Evolutionary conservation across 768 basidiomycete genomes (phyloP).

Genomic region (Leccinum broughii): DNA sequence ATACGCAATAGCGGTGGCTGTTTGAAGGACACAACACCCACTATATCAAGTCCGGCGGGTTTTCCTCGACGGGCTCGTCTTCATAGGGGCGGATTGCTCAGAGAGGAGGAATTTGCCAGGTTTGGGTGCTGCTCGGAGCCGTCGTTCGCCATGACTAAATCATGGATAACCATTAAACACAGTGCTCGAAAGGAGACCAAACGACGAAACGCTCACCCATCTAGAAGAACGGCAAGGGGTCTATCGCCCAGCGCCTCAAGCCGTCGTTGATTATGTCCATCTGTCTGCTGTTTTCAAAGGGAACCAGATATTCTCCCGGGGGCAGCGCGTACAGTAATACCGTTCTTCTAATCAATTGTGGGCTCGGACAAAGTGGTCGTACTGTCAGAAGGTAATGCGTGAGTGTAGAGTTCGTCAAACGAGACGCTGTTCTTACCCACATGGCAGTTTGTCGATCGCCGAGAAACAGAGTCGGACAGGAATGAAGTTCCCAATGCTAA

Average conservation of each 20-base stretch:
- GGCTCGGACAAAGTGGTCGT: too few relatives aligned
- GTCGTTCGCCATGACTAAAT: constrained; percentile 5
- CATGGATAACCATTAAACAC: not conserved
- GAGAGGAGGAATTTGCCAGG: constrained; percentile 12
- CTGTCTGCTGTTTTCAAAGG: constrained; percentile 5
- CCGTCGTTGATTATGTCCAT: not conserved
- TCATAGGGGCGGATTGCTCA: not conserved
- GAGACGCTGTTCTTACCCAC: constrained; percentile 22
- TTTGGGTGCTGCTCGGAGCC: constrained; percentile 1
- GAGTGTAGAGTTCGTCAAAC: too few relatives aligned
- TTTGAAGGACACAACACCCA: constrained; percentile 9
- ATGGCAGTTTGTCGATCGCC: too few relatives aligned
- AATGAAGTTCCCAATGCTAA: too few relatives aligned
- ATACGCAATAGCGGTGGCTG: constrained; percentile 5
- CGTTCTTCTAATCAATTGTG: too few relatives aligned
- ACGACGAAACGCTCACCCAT: constrained; percentile 16
- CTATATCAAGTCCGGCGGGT: constrained; percentile 20
- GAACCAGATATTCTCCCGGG: not conserved
- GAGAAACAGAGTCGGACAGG: too few relatives aligned
- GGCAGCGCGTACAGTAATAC: not conserved
- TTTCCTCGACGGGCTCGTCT: constrained; percentile 10
- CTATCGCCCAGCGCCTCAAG: constrained; percentile 11
- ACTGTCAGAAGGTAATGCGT: too few relatives aligned
- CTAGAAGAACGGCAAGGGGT: not conserved
- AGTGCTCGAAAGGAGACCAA: not conserved